Percentiles rank a stretch among this genome's conserved stretches.
Evolutionary conservation across 768 basidiomycete genomes (phyloP).

Genomic region (Leccinum sublutescens): DNA sequence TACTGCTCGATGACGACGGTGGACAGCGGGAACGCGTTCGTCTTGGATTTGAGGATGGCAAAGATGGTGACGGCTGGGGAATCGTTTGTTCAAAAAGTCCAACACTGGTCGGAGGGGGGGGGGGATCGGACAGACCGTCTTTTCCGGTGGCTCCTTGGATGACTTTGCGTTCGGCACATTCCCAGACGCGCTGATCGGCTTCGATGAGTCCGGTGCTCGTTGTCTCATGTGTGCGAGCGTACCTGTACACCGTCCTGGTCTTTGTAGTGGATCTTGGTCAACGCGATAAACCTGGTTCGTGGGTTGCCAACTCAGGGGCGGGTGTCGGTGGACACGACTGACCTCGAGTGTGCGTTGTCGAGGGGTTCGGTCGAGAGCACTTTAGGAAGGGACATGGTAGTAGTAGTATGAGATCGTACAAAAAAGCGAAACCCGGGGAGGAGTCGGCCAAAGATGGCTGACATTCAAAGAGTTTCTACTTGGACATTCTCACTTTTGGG

Average conservation of each 20-base stretch:
- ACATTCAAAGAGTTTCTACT: not conserved
- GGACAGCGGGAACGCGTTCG: constrained; percentile 65
- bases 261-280: constrained; percentile 78
- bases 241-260: constrained; percentile 80
- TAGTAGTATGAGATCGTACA: constrained; percentile 1
- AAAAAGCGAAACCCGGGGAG: not conserved
- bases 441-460: constrained; percentile 8
- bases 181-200: constrained; percentile 71
- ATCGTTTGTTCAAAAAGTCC: not conserved
- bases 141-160: constrained; percentile 75
- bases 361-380: constrained; percentile 54
- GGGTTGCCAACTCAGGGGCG: constrained; percentile 3
- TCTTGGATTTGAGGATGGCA: constrained; percentile 74
- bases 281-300: constrained; percentile 69
- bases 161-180: constrained; percentile 82
- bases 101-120: too few species aligned
- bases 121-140: constrained; percentile 55
- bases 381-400: constrained; percentile 41
- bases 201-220: not conserved
- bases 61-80: constrained; percentile 73
- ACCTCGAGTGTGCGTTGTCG: constrained; percentile 58
- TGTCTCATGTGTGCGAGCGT: not conserved
- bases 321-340: constrained; percentile 14
- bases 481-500: not conserved
- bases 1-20: constrained; percentile 91